phyloP scores from a whole-genome alignment of 306 rosid genomes.

The Trichosanthes truncata region DNA sequence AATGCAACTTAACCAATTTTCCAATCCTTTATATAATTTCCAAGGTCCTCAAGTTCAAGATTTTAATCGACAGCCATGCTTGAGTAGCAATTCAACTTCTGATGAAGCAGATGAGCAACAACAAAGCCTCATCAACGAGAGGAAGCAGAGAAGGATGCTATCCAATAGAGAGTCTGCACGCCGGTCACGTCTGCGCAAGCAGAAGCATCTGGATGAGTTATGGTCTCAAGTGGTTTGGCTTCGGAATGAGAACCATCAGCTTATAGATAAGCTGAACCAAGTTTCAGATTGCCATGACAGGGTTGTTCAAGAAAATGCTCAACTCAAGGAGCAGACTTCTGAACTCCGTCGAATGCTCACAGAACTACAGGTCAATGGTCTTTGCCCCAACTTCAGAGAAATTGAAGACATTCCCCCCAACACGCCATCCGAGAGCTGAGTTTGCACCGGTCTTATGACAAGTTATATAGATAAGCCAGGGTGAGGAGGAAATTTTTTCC shows the following conservation, averaged over 20 bases:
- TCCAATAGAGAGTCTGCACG: conserved; percentile 93
- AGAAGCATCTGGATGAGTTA: conserved; percentile 79
- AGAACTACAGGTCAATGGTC: conserved; percentile 57
- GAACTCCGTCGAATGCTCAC: conserved; percentile 66
- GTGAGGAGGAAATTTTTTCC: conserved; percentile 6
- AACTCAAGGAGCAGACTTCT: conserved; percentile 59
- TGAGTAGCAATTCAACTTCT: conserved; percentile 78
- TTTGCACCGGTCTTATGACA: conserved; percentile 9
- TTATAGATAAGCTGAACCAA: conserved; percentile 59
- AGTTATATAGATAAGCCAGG: conserved; percentile 17
- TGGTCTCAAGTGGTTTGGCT: conserved; percentile 98
- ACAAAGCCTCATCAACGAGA: conserved; percentile 52
- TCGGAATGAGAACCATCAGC: conserved; percentile 72
- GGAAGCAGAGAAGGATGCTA: conserved; percentile 86
- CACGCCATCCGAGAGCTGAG: conserved; percentile 36
- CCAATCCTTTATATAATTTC: conserved; percentile 31
- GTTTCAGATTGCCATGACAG: conserved; percentile 57
- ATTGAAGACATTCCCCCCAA: conserved; percentile 44
- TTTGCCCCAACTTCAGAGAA: conserved; percentile 38
- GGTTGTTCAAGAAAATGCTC: conserved; percentile 53
- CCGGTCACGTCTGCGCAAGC: conserved; percentile 86
- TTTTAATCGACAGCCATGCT: conserved; percentile 31
- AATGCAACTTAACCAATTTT: conserved; percentile 33
- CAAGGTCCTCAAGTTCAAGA: conserved; percentile 41
- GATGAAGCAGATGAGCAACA: conserved; percentile 84